Conservation (phyloP, 2,329 filamentous ascomycete genomes). For the Decorospora gaudefroyi region DNA sequence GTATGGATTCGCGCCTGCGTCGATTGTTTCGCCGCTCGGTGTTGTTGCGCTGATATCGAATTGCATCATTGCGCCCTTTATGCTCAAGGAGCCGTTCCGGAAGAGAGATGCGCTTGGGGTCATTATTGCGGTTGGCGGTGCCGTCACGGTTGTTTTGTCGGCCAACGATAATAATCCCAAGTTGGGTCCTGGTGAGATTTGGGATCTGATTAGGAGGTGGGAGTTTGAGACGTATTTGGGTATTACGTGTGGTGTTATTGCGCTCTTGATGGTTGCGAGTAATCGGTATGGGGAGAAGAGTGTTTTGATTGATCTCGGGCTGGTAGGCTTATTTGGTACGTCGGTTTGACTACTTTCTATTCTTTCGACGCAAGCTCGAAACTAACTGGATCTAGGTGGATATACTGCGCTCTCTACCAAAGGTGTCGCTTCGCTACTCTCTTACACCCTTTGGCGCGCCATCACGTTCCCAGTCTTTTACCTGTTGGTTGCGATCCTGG, state of each 20-base stretch:
- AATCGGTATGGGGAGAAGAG: slow-evolving; percentile 80
- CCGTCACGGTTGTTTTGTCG: slow-evolving; percentile 89
- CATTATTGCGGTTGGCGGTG: slow-evolving; percentile 80
- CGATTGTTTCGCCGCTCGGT: slow-evolving; percentile 92
- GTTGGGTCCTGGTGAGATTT: slow-evolving; percentile 86
- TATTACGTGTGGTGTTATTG: slow-evolving; percentile 74
- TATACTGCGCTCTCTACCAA: slow-evolving; percentile 98
- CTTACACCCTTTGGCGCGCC: slow-evolving; percentile 83
- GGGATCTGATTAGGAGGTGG: slow-evolving; percentile 81
- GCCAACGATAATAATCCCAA: slow-evolving; percentile 88
- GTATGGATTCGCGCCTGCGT: slow-evolving; percentile 96
- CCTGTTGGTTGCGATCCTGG: slow-evolving; percentile 75
- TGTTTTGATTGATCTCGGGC: slow-evolving; percentile 87
- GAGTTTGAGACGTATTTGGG: slow-evolving; percentile 91
- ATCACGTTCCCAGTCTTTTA: slow-evolving; percentile 94
- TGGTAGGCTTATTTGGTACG: slow-evolving; percentile 89
- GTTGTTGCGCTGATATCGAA: slow-evolving; percentile 98
- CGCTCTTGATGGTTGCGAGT: slow-evolving; percentile 79
- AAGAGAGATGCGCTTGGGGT: slow-evolving; percentile 86
- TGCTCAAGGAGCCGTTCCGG: slow-evolving; percentile 90
- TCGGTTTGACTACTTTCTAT: background rate
- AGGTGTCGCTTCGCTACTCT: slow-evolving; percentile 92
- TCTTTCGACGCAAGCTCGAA: background rate
- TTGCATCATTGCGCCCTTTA: slow-evolving; percentile 90
- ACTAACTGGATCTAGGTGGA: slow-evolving; percentile 61